These are phyloP conservation scores for Debaryomyces sp. DNA, from an alignment of 1,139 yeast genomes.

Conservation along the genomic window DNA sequence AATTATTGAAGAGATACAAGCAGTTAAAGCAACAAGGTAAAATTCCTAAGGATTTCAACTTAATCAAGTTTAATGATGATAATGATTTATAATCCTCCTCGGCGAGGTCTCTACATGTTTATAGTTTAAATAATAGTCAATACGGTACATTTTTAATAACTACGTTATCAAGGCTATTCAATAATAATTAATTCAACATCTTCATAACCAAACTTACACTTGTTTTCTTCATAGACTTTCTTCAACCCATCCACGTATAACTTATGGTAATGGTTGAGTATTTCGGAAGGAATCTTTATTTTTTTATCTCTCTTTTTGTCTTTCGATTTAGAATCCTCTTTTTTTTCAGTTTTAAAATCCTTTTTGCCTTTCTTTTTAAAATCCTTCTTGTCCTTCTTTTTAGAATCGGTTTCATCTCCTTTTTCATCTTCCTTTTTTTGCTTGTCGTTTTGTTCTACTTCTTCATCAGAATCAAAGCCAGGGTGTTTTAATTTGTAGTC, in stretches of 20 bases:
- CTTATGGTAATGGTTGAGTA: slow-evolving; percentile 71
- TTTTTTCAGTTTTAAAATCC: no score
- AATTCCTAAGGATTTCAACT: slow-evolving; percentile 15
- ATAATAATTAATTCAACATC: slow-evolving; percentile 51
- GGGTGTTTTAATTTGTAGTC: slow-evolving; percentile 36
- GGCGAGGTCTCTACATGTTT: neutral
- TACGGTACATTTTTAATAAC: neutral
- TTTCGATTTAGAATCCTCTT: neutral
- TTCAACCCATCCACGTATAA: slow-evolving; percentile 70
- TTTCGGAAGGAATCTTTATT: slow-evolving; percentile 40
- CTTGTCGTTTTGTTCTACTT: slow-evolving; percentile 2
- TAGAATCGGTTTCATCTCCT: neutral
- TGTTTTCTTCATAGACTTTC: slow-evolving; percentile 70
- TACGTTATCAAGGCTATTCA: slow-evolving; percentile 28
- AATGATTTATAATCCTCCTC: slow-evolving; percentile 10
- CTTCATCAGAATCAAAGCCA: slow-evolving; percentile 19
- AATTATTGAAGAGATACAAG: slow-evolving; percentile 31
- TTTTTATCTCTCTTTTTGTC: slow-evolving; percentile 16
- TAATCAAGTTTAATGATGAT: slow-evolving; percentile 11
- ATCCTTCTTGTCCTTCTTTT: neutral
- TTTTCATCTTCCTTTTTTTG: neutral
- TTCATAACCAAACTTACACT: slow-evolving; percentile 56
- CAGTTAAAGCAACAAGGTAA: slow-evolving; percentile 29
- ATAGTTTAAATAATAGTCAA: slow-evolving; percentile 3
- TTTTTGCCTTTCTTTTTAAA: neutral